A percentile compares a stretch with the other conserved stretches of the same genome.
Evolutionary conservation across 768 basidiomycete genomes (phyloP).

Genomic region (Tylopilus balloui): DNA sequence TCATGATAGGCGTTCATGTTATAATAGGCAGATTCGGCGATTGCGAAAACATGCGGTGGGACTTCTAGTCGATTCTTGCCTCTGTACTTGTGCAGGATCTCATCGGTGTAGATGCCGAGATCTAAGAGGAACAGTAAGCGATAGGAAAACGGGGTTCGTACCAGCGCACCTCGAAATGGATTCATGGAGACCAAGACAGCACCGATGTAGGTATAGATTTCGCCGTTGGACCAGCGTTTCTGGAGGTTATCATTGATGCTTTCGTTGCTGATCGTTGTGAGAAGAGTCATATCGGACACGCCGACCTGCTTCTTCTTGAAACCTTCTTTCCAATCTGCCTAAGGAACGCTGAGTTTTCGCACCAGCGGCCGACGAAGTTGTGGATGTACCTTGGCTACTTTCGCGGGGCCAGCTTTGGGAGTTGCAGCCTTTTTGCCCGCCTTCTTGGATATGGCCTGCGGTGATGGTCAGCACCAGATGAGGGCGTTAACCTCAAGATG

Average conservation of each 20-base stretch:
- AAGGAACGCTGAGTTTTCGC: slow-evolving; percentile 9
- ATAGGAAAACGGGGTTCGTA: slow-evolving; percentile 4
- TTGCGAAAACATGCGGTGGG: slow-evolving; percentile 95
- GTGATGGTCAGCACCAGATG: neutral
- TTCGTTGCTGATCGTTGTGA: slow-evolving; percentile 96
- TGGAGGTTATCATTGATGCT: slow-evolving; percentile 96
- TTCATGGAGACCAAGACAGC: slow-evolving; percentile 98
- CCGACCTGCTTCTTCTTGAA: slow-evolving; percentile 99
- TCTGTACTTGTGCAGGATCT: slow-evolving; percentile 76
- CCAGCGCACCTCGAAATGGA: slow-evolving; percentile 79
- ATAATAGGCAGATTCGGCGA: slow-evolving; percentile 96
- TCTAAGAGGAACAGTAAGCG: slow-evolving; percentile 43
- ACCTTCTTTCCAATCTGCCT: slow-evolving; percentile 99
- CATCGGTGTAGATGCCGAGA: slow-evolving; percentile 96
- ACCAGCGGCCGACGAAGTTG: neutral
- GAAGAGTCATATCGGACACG: slow-evolving; percentile 96
- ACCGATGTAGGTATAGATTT: slow-evolving; percentile 99
- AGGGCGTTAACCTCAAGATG: neutral
- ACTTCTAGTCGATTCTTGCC: slow-evolving; percentile 98
- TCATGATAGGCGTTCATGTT: slow-evolving; percentile 99
- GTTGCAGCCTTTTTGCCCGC: slow-evolving; percentile 78
- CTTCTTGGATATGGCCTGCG: slow-evolving; percentile 83
- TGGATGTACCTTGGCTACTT: slow-evolving; percentile 68
- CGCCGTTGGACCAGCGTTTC: slow-evolving; percentile 90
- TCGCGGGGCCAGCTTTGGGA: slow-evolving; percentile 53